phyloP scores from a whole-genome alignment of 1,284 basidiomycete genomes.

The Fomitopsis palustris region DNA sequence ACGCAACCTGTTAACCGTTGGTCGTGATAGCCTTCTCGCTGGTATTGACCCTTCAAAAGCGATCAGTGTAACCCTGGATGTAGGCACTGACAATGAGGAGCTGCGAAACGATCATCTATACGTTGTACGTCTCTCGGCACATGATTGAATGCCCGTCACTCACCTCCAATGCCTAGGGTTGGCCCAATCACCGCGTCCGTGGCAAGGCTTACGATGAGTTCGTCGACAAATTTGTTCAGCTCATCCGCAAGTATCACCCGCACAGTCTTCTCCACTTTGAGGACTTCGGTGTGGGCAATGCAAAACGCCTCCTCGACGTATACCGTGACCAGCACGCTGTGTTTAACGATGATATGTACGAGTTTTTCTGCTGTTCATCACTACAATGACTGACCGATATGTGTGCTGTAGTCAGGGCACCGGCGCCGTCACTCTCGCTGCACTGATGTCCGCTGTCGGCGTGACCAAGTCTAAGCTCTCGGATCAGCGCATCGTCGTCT shows the following conservation, averaged over 20 bases:
- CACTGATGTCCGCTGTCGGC: constrained; percentile 71
- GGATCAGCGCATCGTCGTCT: constrained; percentile 77
- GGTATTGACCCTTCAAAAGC: constrained; percentile 76
- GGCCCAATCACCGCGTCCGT: constrained; percentile 57
- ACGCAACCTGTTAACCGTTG: not conserved
- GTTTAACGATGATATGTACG: constrained; percentile 80
- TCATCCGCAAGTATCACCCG: constrained; percentile 42
- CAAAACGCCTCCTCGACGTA: constrained; percentile 64
- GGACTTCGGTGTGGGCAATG: constrained; percentile 77
- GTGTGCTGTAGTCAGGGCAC: constrained; percentile 52
- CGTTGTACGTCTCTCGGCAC: constrained; percentile 39
- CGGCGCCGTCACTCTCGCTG: constrained; percentile 78
- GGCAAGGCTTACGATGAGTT: constrained; percentile 68
- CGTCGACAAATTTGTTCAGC: constrained; percentile 57
- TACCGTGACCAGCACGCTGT: constrained; percentile 67
- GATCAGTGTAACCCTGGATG: constrained; percentile 68
- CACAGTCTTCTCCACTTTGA: constrained; percentile 69
- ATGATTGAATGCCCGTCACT: not conserved
- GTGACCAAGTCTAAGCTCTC: constrained; percentile 67
- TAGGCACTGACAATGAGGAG: constrained; percentile 73
- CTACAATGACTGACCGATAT: not conserved
- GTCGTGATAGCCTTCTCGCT: constrained; percentile 57
- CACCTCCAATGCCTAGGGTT: constrained; percentile 43
- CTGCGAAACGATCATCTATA: constrained; percentile 69
- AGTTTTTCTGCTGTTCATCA: not conserved